Base-by-base conservation (phyloP, 768 basidiomycete species). In the Suillus fuscotomentosus region DNA sequence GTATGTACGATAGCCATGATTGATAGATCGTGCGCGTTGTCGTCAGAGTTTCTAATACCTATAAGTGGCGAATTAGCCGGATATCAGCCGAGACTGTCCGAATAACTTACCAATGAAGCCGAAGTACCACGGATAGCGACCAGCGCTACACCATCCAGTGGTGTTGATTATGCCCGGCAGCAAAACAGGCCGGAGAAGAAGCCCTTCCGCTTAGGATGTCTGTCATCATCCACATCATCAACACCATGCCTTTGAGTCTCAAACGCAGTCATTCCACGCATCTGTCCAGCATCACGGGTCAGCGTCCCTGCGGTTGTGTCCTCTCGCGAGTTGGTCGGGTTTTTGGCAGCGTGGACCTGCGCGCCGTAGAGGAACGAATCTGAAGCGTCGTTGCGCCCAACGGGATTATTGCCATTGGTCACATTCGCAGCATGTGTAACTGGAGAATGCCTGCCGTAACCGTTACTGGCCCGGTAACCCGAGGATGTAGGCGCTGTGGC, bases 281-380 rank as follows among this genome's bases (percentile, higher is more conserved):
- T 68, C 38, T 78, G 81, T 64, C 68, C 60, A 56, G 70, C 75
- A 66, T 75, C 78, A 45, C 72, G 79, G 64, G 68, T 69, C 65
- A 62, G 67, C 42, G 75, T 77, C n/a, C 78, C 74, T 63, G 79
- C 81, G 63, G 84, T 84, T 22, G 83, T 81, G 48, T 81, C 82
- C 61, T 87, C 87, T 55, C 84, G 79, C 14, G 85, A 85, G 56
- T 77, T 79, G 15, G 83, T 79, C 51, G 79, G 79, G 68, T 79
- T 81, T 74, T 86, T 88, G 62, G 79, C 82, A 9, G 73, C 75
- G 60, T 80, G 80, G 11, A 68, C 72, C 66, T 85, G 87, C 48
- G 70, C 72, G 51, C 83, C 84, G 68, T 91, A 91, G 71, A 89
- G 71, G 79, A 88, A 88, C 36, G 89, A 86, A 63, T 91, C 91